Base-by-base conservation (phyloP, 768 basidiomycete genomes). In the Auricularia cornea region DNA sequence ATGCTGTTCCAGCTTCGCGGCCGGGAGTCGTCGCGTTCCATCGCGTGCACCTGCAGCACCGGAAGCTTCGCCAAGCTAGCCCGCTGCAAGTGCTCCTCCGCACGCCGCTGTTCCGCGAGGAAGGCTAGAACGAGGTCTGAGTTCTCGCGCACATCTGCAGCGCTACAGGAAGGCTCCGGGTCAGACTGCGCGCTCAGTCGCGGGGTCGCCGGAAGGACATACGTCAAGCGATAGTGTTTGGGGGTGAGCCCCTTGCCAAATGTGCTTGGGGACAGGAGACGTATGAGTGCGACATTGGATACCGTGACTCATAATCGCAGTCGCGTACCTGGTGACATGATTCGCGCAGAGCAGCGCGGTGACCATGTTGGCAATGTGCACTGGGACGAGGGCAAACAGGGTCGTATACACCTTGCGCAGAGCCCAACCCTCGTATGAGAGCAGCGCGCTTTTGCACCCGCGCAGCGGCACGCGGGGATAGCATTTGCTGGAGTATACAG, bases 241-340 rank as follows among this genome's bases (percentile, higher is more conserved):
- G 86, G 88, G 59, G 78, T 84, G 33, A 89, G 75, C 0, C 87
- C 85, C 70, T 83, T 85, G 54, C 88, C 87, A 70, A 89, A 89
- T 60, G 73, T 78, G 32, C 75, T 75, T 41, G 77, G n/a, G n/a
- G n/a, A n/a, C n/a, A 82, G 51, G 48, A 63, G 20, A 29, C 26
- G 16, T 28, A 12, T n/a, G 11, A 59, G 51, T 64, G 38, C n/a
- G n/a, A n/a, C n/a, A n/a, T n/a, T n/a, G 60, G n/a, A 51, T 29
- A 35, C 20, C 16, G 33, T 14, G 41, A 52, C n/a, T 10, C 35
- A 11, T 6, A 60, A 20, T 32, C 59, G 38, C 26, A 23, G 14
- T 31, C 23, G 61, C 64, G 62, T 31, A 70, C 71, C 63, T 57
- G 52, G 76, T 70, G 32, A 89, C 81, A 65, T 89, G 87, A 71